Evolutionary conservation across 495 filamentous ascomycete species (phyloP).

Genomic region (Bombardia bombarda): DNA sequence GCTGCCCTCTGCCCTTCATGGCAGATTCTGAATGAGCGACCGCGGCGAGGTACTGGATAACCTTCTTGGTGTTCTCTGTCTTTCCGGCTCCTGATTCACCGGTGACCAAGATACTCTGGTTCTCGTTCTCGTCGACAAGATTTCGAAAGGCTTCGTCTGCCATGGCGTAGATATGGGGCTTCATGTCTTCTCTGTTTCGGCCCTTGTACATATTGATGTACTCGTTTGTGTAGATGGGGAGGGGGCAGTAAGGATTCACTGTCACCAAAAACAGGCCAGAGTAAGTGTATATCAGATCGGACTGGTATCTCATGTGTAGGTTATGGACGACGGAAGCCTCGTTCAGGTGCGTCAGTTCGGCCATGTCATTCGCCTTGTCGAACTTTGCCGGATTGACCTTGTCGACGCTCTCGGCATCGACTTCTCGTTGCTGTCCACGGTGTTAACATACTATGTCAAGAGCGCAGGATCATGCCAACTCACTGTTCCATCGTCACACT

Average conservation of each 20-base stretch:
- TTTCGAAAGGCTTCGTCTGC: conserved; percentile 97
- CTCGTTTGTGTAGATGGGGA: conserved; percentile 94
- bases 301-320: conserved; percentile 83
- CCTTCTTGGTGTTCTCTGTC: conserved; percentile 99
- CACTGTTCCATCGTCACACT: conserved; percentile 91
- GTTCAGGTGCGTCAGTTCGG: conserved; percentile 94
- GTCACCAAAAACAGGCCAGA: conserved; percentile 96
- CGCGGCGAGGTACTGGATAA: conserved; percentile 96
- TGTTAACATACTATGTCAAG: conserved; percentile 11
- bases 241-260: conserved; percentile 89
- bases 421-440: conserved; percentile 66
- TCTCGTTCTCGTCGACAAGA: conserved; percentile 87
- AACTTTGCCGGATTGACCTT: conserved; percentile 99
- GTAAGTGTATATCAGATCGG: conserved; percentile 98
- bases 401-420: conserved; percentile 79
- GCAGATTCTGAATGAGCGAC: conserved; percentile 80
- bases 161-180: conserved; percentile 96
- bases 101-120: conserved; percentile 96
- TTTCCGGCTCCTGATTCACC: conserved; percentile 98
- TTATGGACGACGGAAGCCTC: conserved; percentile 98
- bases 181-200: conserved; percentile 80
- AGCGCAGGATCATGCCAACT: conserved; percentile 16
- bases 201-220: conserved; percentile 97
- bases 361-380: conserved; percentile 99
- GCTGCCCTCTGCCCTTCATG: conserved; percentile 50